These are phyloP conservation scores for Zymoseptoria passerinii DNA, from an alignment of 2,329 filamentous ascomycete genomes.

Conservation along the genomic window DNA sequence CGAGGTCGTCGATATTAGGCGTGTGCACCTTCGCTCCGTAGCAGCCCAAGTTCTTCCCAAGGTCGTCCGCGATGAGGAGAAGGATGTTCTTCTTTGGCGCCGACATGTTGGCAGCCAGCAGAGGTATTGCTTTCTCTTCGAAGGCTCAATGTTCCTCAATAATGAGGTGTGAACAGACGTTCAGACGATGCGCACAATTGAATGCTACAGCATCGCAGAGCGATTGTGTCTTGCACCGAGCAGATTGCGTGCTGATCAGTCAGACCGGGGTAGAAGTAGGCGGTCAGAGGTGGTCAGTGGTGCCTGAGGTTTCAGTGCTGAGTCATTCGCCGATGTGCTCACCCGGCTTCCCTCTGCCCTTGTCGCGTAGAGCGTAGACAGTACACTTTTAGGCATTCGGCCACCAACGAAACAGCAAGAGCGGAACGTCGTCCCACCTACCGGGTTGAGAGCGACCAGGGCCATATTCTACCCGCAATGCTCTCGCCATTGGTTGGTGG, in stretches of 20 bases:
- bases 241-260: background rate
- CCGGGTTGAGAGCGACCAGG: no score
- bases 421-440: no score
- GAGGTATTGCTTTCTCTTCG: background rate
- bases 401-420: no score
- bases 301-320: background rate
- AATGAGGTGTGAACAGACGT: background rate
- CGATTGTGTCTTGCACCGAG: background rate
- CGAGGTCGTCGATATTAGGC: slow-evolving; percentile 37
- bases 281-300: background rate
- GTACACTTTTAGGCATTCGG: no score
- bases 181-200: background rate
- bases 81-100: slow-evolving; percentile 24
- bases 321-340: no score
- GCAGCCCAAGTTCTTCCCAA: slow-evolving; percentile 33
- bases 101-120: background rate
- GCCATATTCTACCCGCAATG: no score
- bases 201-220: background rate
- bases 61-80: slow-evolving; percentile 38
- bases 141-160: background rate
- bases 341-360: no score
- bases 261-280: background rate
- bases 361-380: no score
- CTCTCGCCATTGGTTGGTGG: background rate
- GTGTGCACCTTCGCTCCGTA: slow-evolving; percentile 31